A percentile compares a stretch with the other conserved stretches of the same genome.
Conservation (phyloP, 352 stramenopile genomes). For the Bremia lactucae region DNA sequence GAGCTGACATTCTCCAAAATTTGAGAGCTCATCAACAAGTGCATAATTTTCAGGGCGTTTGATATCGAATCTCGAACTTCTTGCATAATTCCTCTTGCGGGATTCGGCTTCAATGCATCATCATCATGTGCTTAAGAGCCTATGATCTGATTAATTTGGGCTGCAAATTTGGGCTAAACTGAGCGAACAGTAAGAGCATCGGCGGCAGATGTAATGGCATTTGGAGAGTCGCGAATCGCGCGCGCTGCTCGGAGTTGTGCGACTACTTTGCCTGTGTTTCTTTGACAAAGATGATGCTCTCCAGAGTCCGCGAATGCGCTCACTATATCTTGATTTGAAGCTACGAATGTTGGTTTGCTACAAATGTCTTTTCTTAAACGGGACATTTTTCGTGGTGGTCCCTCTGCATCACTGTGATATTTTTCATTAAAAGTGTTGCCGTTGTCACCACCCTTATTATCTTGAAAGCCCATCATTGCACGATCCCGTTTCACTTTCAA, state of each 20-base stretch:
- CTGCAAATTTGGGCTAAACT: background rate
- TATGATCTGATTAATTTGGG: background rate
- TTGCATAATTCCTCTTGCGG: background rate
- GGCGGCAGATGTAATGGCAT: background rate
- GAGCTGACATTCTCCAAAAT: conserved; percentile 1
- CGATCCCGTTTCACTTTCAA: no score
- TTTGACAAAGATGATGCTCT: conserved; percentile 1
- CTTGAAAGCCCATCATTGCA: background rate
- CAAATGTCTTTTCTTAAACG: conserved; percentile 38
- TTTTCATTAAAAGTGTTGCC: background rate
- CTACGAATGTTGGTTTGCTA: conserved; percentile 18
- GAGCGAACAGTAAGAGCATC: background rate
- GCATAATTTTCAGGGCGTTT: background rate
- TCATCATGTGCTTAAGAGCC: background rate
- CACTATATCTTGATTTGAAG: conserved; percentile 37
- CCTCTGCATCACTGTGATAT: background rate
- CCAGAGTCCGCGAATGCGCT: background rate
- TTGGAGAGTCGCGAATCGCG: conserved; percentile 1
- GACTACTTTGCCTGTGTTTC: conserved; percentile 1
- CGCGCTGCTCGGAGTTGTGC: conserved; percentile 1
- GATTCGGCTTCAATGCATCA: background rate
- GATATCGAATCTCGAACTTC: background rate
- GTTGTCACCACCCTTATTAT: conserved; percentile 5
- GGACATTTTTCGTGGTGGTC: conserved; percentile 18
- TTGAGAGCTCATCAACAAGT: background rate